Evolutionary conservation across 1,284 basidiomycete genomes (phyloP).

Genomic region (Moesziomyces parantarcticus): DNA sequence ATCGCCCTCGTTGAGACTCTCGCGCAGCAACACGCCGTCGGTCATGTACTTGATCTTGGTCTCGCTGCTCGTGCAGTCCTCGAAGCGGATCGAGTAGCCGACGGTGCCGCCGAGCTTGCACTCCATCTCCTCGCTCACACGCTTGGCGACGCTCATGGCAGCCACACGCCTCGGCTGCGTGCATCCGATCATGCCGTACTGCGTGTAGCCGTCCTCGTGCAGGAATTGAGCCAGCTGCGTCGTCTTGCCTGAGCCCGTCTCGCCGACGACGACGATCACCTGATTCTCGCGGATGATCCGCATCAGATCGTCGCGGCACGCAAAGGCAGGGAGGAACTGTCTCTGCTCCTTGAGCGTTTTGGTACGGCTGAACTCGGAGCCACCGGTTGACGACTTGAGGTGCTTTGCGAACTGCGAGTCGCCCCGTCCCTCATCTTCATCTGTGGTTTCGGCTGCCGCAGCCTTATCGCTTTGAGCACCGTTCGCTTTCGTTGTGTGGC

Average conservation of each 20-base stretch:
- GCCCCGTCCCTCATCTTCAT: conserved; percentile 82
- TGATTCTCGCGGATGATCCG: conserved; percentile 92
- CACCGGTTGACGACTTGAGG: conserved; percentile 76
- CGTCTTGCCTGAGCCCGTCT: conserved; percentile 95
- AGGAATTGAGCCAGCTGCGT: conserved; percentile 91
- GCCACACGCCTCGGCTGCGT: conserved; percentile 97
- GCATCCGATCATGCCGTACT: conserved; percentile 88
- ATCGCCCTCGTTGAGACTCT: conserved; percentile 94
- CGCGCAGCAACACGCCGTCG: conserved; percentile 93
- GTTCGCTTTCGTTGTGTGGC: background rate
- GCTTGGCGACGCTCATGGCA: conserved; percentile 98
- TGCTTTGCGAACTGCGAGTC: conserved; percentile 96
- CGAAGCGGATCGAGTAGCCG: conserved; percentile 97
- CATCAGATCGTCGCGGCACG: conserved; percentile 93
- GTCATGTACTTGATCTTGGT: conserved; percentile 97
- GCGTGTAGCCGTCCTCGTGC: conserved; percentile 94
- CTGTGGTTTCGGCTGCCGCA: conserved; percentile 1
- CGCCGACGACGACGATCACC: conserved; percentile 90
- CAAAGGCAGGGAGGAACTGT: conserved; percentile 97
- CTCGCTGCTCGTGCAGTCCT: conserved; percentile 90
- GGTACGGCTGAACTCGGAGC: conserved; percentile 82
- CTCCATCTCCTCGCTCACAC: conserved; percentile 91
- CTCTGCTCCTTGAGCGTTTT: conserved; percentile 92
- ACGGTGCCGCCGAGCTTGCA: conserved; percentile 85
- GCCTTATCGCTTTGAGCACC: too few relatives aligned